A percentile compares a stretch with the other conserved stretches of the same genome.
phyloP scores from a whole-genome alignment of 2,329 filamentous ascomycete genomes.

The Fusarium humuli region DNA sequence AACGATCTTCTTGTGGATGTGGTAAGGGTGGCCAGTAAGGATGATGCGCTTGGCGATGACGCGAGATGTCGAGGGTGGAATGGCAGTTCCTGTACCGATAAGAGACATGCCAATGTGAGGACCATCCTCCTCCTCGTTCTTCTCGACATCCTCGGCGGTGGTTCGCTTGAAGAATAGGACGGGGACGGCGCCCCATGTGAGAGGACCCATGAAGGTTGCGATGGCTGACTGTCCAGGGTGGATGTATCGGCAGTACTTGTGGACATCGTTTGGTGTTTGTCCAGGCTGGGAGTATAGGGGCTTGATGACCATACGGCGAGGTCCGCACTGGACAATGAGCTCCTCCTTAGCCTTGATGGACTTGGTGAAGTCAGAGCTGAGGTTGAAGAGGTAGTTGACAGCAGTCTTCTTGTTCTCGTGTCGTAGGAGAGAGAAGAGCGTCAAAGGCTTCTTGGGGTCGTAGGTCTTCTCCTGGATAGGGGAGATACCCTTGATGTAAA shows the following conservation, averaged over 20 bases:
- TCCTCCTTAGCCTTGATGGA: slow-evolving; percentile 94
- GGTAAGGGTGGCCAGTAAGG: slow-evolving; percentile 94
- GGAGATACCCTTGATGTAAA: slow-evolving; percentile 73
- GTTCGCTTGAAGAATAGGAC: slow-evolving; percentile 84
- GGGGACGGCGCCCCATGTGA: slow-evolving; percentile 94
- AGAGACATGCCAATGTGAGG: slow-evolving; percentile 71
- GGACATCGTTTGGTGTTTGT: slow-evolving; percentile 93
- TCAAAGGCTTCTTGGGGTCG: slow-evolving; percentile 67
- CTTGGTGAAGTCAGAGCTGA: slow-evolving; percentile 79
- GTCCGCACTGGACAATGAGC: slow-evolving; percentile 89
- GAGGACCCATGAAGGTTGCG: slow-evolving; percentile 87
- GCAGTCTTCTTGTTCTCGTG: slow-evolving; percentile 96
- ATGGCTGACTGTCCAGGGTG: slow-evolving; percentile 92
- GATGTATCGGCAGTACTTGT: slow-evolving; percentile 94
- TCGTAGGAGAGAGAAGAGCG: slow-evolving; percentile 86
- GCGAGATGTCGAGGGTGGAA: slow-evolving; percentile 79
- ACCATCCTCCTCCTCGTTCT: slow-evolving; percentile 57
- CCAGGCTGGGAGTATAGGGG: slow-evolving; percentile 91
- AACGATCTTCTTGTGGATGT: slow-evolving; percentile 98
- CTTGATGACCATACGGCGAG: slow-evolving; percentile 86
- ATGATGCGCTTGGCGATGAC: slow-evolving; percentile 95
- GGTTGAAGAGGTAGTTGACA: slow-evolving; percentile 88
- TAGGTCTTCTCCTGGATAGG: slow-evolving; percentile 59
- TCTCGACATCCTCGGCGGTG: slow-evolving; percentile 56
- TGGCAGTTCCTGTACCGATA: slow-evolving; percentile 86